Conservation (phyloP, 2,329 filamentous ascomycete genomes). For the Hypoxylon sp. region DNA sequence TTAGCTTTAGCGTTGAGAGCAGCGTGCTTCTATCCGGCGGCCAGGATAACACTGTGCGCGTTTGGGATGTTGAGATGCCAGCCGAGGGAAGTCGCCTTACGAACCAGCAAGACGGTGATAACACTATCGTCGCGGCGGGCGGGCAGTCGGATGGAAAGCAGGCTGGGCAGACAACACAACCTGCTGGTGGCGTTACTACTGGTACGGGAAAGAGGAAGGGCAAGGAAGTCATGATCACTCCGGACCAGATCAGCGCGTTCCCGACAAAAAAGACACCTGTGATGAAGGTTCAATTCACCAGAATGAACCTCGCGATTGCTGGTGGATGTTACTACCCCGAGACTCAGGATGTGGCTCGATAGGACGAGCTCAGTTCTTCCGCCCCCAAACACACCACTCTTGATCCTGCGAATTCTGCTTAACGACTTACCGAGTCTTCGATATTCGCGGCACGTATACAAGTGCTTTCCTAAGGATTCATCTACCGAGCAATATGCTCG, state of each 20-base stretch:
- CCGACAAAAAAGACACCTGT: slow-evolving; percentile 97
- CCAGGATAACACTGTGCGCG: slow-evolving; percentile 90
- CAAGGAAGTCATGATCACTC: slow-evolving; percentile 90
- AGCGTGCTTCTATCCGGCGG: slow-evolving; percentile 91
- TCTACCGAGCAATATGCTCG: slow-evolving; percentile 1
- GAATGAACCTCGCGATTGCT: slow-evolving; percentile 94
- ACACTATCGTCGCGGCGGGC: slow-evolving; percentile 60
- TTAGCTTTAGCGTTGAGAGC: slow-evolving; percentile 94
- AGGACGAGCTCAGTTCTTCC: slow-evolving; percentile 13
- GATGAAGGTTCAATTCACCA: slow-evolving; percentile 91
- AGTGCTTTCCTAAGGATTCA: background rate
- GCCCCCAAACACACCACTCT: background rate
- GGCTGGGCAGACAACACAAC: slow-evolving; percentile 50
- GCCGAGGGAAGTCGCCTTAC: slow-evolving; percentile 67
- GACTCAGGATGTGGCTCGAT: slow-evolving; percentile 51
- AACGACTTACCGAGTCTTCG: background rate
- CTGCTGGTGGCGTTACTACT: slow-evolving; percentile 52
- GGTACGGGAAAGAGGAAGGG: slow-evolving; percentile 77
- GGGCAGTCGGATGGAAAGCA: slow-evolving; percentile 60
- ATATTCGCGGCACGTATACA: background rate
- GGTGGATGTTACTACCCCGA: slow-evolving; percentile 78
- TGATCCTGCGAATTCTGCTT: background rate
- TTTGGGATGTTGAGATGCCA: slow-evolving; percentile 90
- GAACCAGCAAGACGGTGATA: slow-evolving; percentile 58
- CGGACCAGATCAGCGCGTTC: slow-evolving; percentile 95